A percentile compares a stretch with the other conserved stretches of the same genome.
Conservation (phyloP, 305 asterid genomes). For the Rubia peregrina region DNA sequence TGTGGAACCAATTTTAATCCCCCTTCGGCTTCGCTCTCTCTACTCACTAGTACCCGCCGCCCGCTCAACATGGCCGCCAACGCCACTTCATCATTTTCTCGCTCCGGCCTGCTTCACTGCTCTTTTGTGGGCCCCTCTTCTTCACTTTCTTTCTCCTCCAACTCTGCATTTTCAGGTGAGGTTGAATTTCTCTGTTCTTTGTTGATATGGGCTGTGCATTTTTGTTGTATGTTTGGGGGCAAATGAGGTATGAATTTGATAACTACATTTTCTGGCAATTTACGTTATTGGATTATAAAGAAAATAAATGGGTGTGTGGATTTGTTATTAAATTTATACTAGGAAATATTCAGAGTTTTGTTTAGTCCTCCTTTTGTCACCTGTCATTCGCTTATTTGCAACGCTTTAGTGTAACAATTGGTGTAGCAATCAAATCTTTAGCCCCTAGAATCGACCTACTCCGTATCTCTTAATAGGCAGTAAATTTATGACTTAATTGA, state of each 20-base stretch:
- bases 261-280: background rate
- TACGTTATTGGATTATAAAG: background rate
- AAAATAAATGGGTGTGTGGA: background rate
- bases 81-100: constrained; percentile 26
- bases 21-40: constrained; percentile 61
- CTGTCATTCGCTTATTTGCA: too few species aligned
- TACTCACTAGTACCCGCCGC: constrained; percentile 37
- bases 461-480: background rate
- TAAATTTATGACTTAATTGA: background rate
- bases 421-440: too few species aligned
- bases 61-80: constrained; percentile 25
- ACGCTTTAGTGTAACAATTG: too few species aligned
- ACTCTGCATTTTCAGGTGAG: constrained; percentile 54
- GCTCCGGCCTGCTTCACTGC: constrained; percentile 42
- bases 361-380: too few species aligned
- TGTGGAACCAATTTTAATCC: constrained; percentile 23
- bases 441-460: too few species aligned
- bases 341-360: too few species aligned
- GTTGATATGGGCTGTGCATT: background rate
- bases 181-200: background rate
- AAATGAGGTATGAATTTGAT: background rate
- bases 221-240: background rate
- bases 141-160: constrained; percentile 45
- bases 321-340: too few species aligned
- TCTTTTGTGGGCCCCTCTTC: constrained; percentile 49